Base-by-base conservation (phyloP, 495 filamentous ascomycete species). In the Neurospora sp. region DNA sequence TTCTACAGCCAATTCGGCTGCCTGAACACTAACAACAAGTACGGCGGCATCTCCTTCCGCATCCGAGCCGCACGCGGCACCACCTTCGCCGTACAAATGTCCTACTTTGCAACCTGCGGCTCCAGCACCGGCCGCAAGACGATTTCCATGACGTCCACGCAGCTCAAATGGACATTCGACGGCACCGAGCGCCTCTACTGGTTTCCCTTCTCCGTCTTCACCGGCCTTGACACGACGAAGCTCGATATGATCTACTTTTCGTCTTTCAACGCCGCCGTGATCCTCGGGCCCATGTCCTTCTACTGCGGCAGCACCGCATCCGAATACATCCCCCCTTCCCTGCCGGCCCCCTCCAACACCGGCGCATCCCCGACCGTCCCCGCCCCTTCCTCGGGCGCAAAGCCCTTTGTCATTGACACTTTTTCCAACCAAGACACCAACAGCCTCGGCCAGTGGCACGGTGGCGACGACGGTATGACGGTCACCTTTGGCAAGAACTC, bases 391-490 rank as follows among this genome's bases (percentile, higher is more conserved):
- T 83, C 87, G 35, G 82, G 80, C 39, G 85, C 87, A 14, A 82
- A 86, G 31, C 79, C 80, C 6, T 81, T 93, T n/a, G 81, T 92
- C 10, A 89, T 94, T 69, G 92, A 94, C 79, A 85, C 84, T 16
- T 94, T 94, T 75, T 77, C 81, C 40, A 83, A 85, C 76, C 66
- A 76, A 8, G 78, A 87, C 41, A 82, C 81, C 39, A 94, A 94
- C 75, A 86, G 86, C 35, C 86, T 94, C 2, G 88, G 88, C 4
- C 88, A 89, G 79, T 94, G 89, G 87, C 92, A 94, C 79, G 92
- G 92, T 0, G 81, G 86, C 2, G 90, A 92, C 70, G 76, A 77
- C 70, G 84, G 84, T 11, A 85, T 91, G 72, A 81, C 82, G 12
- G 74, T 87, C 14, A 86, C 86, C 4, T 86, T 88, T 75, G 79